phyloP scores from a whole-genome alignment of 176 grass and related monocot species.

The Paspalum vaginatum region DNA sequence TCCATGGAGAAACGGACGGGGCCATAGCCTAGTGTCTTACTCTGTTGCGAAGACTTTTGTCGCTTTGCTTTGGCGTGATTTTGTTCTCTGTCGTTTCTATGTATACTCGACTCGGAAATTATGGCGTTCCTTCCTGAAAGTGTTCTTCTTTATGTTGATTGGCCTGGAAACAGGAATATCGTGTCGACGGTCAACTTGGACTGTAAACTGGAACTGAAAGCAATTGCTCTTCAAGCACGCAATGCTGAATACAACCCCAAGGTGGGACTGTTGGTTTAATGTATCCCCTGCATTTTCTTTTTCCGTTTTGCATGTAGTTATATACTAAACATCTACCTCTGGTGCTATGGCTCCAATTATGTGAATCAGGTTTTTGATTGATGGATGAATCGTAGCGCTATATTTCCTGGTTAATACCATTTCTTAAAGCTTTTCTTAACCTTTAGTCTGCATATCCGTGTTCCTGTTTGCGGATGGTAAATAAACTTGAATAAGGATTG shows the following conservation, averaged over 20 bases:
- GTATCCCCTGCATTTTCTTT: background rate
- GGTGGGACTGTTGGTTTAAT: conserved; percentile 32
- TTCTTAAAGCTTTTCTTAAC: background rate
- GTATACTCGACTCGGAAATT: background rate
- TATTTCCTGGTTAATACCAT: background rate
- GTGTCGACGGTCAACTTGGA: conserved; percentile 88
- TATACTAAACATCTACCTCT: background rate
- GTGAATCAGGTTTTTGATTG: background rate
- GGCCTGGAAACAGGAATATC: conserved; percentile 61
- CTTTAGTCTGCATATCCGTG: background rate
- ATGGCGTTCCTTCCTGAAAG: background rate
- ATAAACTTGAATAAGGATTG: background rate
- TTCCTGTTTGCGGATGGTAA: background rate
- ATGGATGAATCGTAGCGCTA: background rate
- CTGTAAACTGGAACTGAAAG: conserved; percentile 86
- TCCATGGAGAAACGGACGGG: no score
- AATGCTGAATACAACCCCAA: conserved; percentile 91
- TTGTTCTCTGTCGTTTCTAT: background rate
- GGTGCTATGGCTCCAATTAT: background rate
- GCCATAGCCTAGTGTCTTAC: background rate
- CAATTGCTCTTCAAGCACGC: conserved; percentile 77
- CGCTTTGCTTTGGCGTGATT: no score
- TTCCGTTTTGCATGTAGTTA: background rate
- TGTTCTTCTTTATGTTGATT: background rate
- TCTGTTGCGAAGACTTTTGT: no score